These are phyloP conservation scores for Limonium bicolor DNA, from an alignment of 148 eudicot species.

Conservation along the genomic window DNA sequence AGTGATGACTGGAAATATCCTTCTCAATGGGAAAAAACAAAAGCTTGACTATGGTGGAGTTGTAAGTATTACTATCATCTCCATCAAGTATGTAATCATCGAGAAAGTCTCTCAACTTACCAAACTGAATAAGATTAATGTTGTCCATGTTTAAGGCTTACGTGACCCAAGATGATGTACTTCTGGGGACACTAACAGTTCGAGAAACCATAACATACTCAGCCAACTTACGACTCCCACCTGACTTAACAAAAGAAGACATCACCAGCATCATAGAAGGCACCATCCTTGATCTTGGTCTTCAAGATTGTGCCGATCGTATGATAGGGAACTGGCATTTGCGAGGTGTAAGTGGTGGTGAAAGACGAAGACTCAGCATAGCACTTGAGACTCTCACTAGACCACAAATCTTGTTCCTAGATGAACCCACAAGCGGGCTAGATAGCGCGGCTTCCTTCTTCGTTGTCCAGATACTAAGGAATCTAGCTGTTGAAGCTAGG, in stretches of 20 bases:
- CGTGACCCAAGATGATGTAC: slow-evolving; percentile 67
- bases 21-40: slow-evolving; percentile 28
- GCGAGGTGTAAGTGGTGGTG: slow-evolving; percentile 82
- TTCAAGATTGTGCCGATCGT: slow-evolving; percentile 59
- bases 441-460: slow-evolving; percentile 87
- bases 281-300: slow-evolving; percentile 66
- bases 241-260: slow-evolving; percentile 27
- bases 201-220: slow-evolving; percentile 64
- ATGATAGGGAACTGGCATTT: slow-evolving; percentile 72
- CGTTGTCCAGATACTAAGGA: slow-evolving; percentile 65
- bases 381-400: slow-evolving; percentile 61
- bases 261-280: slow-evolving; percentile 40
- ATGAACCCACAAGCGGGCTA: slow-evolving; percentile 82
- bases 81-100: background rate
- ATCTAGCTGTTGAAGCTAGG: slow-evolving; percentile 46
- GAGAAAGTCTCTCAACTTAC: background rate
- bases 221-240: slow-evolving; percentile 64
- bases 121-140: too few species aligned
- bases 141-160: slow-evolving; percentile 43
- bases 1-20: slow-evolving; percentile 31
- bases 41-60: slow-evolving; percentile 25
- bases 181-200: slow-evolving; percentile 53
- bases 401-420: slow-evolving; percentile 61
- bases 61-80: slow-evolving; percentile 13
- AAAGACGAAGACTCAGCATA: slow-evolving; percentile 63